These are phyloP conservation scores for Neofusicoccum cordaticola DNA, from an alignment of 2,329 filamentous ascomycete species.

Conservation along the genomic window DNA sequence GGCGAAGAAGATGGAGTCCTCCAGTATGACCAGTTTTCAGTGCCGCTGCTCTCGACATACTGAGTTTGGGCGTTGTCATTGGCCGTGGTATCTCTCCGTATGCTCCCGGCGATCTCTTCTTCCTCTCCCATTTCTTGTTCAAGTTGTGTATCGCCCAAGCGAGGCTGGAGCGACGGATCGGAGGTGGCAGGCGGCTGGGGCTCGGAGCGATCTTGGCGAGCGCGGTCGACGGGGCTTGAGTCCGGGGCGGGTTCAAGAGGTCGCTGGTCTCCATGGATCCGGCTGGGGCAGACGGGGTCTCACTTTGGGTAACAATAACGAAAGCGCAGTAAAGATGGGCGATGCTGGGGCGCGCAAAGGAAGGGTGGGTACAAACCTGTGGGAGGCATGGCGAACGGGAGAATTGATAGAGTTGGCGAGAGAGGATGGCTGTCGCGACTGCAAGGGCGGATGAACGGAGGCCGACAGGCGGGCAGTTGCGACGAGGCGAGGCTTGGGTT, in stretches of 20 bases:
- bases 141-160: neutral
- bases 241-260: neutral
- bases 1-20: no score
- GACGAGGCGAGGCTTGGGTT: neutral
- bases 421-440: neutral
- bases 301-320: neutral
- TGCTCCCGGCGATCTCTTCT: no score
- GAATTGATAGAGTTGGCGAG: no score
- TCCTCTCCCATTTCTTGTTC: no score
- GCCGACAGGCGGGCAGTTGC: neutral
- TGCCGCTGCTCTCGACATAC: no score
- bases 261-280: neutral
- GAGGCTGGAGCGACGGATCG: neutral
- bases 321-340: neutral
- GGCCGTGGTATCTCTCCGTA: no score
- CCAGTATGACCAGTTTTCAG: no score
- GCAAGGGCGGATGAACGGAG: neutral
- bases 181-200: neutral
- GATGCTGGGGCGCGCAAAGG: neutral
- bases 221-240: neutral
- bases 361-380: conserved; percentile 9
- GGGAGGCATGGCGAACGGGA: neutral
- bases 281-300: neutral
- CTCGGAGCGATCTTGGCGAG: no score
- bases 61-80: no score